These are phyloP conservation scores for Wickerhamiella azymoides DNA, from an alignment of 805 yeast species.

Conservation along the genomic window DNA sequence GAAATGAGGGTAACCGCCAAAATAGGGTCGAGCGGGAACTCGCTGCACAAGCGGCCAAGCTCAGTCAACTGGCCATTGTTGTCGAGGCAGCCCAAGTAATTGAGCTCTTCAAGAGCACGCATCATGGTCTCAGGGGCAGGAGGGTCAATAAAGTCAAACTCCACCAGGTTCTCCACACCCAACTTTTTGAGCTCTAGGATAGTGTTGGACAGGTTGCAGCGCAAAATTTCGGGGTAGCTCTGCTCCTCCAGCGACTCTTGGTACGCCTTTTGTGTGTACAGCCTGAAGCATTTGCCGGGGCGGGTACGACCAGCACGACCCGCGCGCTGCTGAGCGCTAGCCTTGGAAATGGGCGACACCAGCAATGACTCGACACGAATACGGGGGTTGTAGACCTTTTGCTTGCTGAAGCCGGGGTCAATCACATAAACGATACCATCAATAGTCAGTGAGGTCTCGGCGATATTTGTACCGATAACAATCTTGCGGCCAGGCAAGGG, in stretches of 20 bases:
- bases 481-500: conserved; percentile 94
- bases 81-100: conserved; percentile 75
- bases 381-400: conserved; percentile 92
- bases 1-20: conserved; percentile 85
- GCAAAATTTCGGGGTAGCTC: conserved; percentile 86
- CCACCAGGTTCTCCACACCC: conserved; percentile 91
- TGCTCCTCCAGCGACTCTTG: conserved; percentile 88
- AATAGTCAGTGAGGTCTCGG: conserved; percentile 93
- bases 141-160: conserved; percentile 97
- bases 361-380: conserved; percentile 87
- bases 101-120: conserved; percentile 93
- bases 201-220: conserved; percentile 82
- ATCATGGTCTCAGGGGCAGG: conserved; percentile 99
- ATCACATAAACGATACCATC: conserved; percentile 96
- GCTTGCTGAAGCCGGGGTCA: conserved; percentile 94
- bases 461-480: conserved; percentile 85
- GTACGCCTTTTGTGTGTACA: conserved; percentile 94
- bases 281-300: conserved; percentile 94
- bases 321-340: conserved; percentile 95
- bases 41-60: conserved; percentile 78
- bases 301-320: conserved; percentile 99
- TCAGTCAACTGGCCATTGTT: conserved; percentile 87
- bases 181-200: conserved; percentile 86
- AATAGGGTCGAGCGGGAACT: conserved; percentile 92
- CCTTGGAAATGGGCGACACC: conserved; percentile 93